These are phyloP conservation scores for Cercophora sp. DNA, from an alignment of 495 filamentous ascomycete genomes.

Conservation along the genomic window DNA sequence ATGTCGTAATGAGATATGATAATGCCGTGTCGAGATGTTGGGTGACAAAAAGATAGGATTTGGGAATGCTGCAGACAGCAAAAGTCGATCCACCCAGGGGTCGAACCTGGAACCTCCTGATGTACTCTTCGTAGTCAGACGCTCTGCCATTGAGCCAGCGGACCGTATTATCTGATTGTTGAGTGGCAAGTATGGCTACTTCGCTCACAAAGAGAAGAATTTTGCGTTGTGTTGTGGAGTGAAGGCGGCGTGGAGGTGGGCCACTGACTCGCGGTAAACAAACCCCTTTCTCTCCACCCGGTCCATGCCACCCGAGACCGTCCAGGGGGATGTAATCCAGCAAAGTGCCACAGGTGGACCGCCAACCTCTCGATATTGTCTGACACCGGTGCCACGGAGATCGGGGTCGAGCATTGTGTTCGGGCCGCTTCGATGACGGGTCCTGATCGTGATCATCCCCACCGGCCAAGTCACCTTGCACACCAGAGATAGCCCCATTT, in stretches of 20 bases:
- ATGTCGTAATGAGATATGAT: neutral
- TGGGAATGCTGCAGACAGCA: neutral
- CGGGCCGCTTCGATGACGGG: no score
- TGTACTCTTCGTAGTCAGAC: conserved; percentile 9
- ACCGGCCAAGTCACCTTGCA: no score
- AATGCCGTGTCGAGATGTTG: neutral
- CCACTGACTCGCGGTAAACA: neutral
- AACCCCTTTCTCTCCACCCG: neutral
- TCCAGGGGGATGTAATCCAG: no score
- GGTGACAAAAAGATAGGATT: neutral
- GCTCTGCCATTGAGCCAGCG: conserved; percentile 7
- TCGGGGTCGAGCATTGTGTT: no score
- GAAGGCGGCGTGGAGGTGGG: neutral
- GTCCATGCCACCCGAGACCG: no score
- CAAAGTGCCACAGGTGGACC: no score
- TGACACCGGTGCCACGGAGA: no score
- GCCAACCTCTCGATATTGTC: no score
- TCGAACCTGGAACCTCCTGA: conserved; percentile 9
- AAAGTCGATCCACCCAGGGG: conserved; percentile 8
- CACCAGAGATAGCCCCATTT: no score
- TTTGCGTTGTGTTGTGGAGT: neutral
- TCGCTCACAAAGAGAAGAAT: neutral
- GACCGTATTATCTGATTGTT: neutral
- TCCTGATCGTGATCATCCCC: no score
- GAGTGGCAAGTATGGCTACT: neutral